Base-by-base conservation (phyloP, 768 basidiomycete genomes). In the Pleurotus platypus region DNA sequence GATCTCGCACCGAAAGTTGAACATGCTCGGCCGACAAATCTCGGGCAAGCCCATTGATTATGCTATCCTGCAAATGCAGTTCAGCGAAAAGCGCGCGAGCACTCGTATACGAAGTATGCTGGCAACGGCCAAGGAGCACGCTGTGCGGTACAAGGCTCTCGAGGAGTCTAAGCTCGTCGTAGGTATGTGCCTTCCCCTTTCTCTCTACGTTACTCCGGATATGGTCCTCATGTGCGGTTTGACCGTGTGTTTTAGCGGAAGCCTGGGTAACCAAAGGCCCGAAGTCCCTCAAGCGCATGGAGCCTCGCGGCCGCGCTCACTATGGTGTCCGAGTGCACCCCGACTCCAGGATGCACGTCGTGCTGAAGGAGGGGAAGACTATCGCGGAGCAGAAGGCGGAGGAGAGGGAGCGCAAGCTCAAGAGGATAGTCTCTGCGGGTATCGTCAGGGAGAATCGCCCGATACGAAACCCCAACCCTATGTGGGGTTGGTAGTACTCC, bases 1-100 rank as follows among this genome's bases (percentile, higher is more conserved):
- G 72, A 92, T 94, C 43, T 96, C 94, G 3, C 90, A 88, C 64
- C 84, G 95, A 56, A 99, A 98, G 70, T 78, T 99, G 57, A 95
- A 96, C 70, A 83, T 86, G 76, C 79, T 99, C 42, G 89, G 86
- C 7, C 80, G 84, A 27, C 92, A 97, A 69, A 90, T 99, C 61
- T 80, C 91, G 2, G 90, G 92, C 16, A 89, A 93, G 64, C 94
- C 95, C 15, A 88, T 98, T 58, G 95, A 98, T 73, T 85, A 88
- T 62, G 96, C 96, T 37, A 96, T 99, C 67, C 76, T 98, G 57
- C 96, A 99, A 65, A 95, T 98, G 92, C 83, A 90, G 68, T 98
- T 97, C 71, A 92, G 90, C 61, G 89, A 95, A 70, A 99, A 99
- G 74, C 82, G 92, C 20, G 92, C 90, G 12, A 87, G 92, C 61